phyloP scores from a whole-genome alignment of 1,284 basidiomycete genomes.

The Clitocybe nebularis region DNA sequence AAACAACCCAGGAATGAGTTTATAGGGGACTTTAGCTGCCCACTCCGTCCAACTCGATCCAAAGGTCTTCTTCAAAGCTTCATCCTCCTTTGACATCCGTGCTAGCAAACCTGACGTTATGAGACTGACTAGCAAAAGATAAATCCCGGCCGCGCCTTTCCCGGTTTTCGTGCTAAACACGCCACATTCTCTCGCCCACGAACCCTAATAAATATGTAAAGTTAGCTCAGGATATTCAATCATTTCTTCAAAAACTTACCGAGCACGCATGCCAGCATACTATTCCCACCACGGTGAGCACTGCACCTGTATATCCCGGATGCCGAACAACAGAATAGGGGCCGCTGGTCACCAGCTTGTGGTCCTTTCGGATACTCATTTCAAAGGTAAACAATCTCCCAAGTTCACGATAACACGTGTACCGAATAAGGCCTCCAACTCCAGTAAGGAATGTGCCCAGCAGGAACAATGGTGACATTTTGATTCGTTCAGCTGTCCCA shows the following conservation, averaged over 20 bases:
- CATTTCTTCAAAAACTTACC: conserved; percentile 24
- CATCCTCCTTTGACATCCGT: conserved; percentile 38
- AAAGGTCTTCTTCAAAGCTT: conserved; percentile 30
- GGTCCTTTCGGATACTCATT: conserved; percentile 36
- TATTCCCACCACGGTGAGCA: conserved; percentile 30
- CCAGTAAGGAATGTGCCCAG: conserved; percentile 27
- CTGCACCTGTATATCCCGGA: conserved; percentile 34
- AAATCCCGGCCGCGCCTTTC: conserved; percentile 19
- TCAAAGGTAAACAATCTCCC: conserved; percentile 40
- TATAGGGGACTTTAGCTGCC: conserved; percentile 33
- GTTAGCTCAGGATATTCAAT: not conserved
- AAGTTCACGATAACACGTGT: conserved; percentile 35
- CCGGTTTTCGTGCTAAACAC: conserved; percentile 26
- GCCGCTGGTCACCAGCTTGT: conserved; percentile 34
- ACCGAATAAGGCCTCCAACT: conserved; percentile 32
- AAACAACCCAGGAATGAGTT: conserved; percentile 34
- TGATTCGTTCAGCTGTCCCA: conserved; percentile 23
- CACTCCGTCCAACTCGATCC: conserved; percentile 35
- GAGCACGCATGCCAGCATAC: conserved; percentile 28
- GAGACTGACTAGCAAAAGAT: conserved; percentile 22
- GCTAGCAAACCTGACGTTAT: conserved; percentile 30
- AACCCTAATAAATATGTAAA: conserved; percentile 23
- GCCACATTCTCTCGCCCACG: conserved; percentile 38
- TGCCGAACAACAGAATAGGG: conserved; percentile 38
- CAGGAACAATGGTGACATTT: conserved; percentile 27